Evolutionary conservation across 2,329 filamentous ascomycete species (phyloP).

Genomic region (Monosporascus sp.): DNA sequence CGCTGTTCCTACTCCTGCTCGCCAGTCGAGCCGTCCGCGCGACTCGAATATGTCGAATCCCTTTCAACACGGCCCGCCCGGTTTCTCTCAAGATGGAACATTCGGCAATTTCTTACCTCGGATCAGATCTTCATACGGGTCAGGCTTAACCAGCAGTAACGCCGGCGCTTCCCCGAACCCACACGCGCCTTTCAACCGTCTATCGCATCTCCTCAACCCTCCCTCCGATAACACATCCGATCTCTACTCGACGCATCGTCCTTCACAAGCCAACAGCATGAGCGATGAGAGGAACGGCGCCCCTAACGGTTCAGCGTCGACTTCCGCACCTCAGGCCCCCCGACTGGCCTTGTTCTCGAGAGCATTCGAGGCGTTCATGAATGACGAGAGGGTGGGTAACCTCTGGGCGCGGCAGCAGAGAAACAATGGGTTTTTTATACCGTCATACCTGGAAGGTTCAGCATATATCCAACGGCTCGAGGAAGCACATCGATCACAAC

Average conservation of each 20-base stretch:
- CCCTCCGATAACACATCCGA: conserved; percentile 32
- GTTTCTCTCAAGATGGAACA: conserved; percentile 27
- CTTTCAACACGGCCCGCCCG: conserved; percentile 30
- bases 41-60: conserved; percentile 36
- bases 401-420: conserved; percentile 23
- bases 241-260: conserved; percentile 22
- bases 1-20: conserved; percentile 1
- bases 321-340: conserved; percentile 21
- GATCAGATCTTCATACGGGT: conserved; percentile 35
- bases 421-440: conserved; percentile 62
- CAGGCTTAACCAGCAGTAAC: conserved; percentile 33
- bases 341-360: conserved; percentile 44
- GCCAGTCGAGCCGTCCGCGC: no score
- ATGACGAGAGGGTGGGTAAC: conserved; percentile 14
- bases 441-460: conserved; percentile 76
- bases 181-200: conserved; percentile 33
- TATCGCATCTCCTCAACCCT: conserved; percentile 51
- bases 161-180: conserved; percentile 15
- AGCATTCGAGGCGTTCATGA: conserved; percentile 46
- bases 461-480: conserved; percentile 73
- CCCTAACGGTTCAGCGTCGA: conserved; percentile 16
- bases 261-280: conserved; percentile 23
- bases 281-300: conserved; percentile 27
- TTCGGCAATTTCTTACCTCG: conserved; percentile 28
- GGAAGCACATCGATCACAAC: conserved; percentile 60